These are phyloP conservation scores for Bjerkandera adusta DNA, from an alignment of 1,284 basidiomycete species.

Conservation along the genomic window DNA sequence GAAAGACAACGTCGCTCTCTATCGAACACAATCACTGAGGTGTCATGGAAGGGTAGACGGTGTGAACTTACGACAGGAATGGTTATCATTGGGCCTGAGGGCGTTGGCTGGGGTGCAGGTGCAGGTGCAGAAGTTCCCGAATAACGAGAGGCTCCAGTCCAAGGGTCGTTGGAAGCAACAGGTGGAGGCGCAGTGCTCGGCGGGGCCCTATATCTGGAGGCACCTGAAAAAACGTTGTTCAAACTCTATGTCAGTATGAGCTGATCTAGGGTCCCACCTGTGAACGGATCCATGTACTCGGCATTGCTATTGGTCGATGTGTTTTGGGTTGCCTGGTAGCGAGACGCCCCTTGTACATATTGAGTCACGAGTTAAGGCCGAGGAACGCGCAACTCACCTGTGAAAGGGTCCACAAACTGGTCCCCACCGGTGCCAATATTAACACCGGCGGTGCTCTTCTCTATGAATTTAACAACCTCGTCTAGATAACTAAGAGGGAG, in stretches of 20 bases:
- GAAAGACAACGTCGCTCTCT: conserved; percentile 69
- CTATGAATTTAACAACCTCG: conserved; percentile 92
- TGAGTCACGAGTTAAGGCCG: conserved; percentile 8
- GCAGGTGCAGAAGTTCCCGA: conserved; percentile 30
- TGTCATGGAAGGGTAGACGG: conserved; percentile 40
- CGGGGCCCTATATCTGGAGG: conserved; percentile 34
- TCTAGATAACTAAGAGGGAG: conserved; percentile 85
- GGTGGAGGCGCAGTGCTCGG: conserved; percentile 19
- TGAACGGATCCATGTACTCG: conserved; percentile 36
- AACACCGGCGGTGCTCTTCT: conserved; percentile 85
- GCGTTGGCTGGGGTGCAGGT: conserved; percentile 26
- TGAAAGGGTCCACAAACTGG: conserved; percentile 88
- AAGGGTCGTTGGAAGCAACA: conserved; percentile 51
- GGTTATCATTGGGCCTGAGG: conserved; percentile 14
- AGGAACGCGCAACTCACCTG: conserved; percentile 50
- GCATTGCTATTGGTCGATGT: conserved; percentile 24
- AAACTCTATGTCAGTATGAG: too few relatives aligned
- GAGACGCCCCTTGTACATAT: conserved; percentile 46
- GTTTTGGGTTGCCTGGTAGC: conserved; percentile 48
- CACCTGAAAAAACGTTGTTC: conserved; percentile 37
- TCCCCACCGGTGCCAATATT: conserved; percentile 52
- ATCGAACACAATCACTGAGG: conserved; percentile 44
- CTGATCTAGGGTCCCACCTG: too few relatives aligned
- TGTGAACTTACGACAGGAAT: conserved; percentile 12
- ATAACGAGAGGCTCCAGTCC: conserved; percentile 71